Conservation (phyloP, 176 grass and related monocot species). For the Carex pumila region DNA sequence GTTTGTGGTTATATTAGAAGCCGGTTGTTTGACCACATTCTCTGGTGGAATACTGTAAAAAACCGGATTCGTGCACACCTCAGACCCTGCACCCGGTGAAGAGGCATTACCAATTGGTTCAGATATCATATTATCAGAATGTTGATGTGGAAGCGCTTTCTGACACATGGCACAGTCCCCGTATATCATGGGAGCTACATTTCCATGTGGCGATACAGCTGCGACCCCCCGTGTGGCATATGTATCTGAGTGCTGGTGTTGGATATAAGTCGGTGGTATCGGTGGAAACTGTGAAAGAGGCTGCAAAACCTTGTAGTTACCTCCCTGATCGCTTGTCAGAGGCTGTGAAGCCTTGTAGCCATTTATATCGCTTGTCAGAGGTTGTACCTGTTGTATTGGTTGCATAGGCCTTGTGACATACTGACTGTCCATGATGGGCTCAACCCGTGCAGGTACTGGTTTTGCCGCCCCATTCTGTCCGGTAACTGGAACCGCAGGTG, state of each 20-base stretch:
- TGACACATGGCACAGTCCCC: slow-evolving; percentile 74
- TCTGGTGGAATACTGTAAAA: slow-evolving; percentile 53
- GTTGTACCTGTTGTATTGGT: background rate
- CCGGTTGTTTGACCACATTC: slow-evolving; percentile 33
- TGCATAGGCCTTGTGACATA: slow-evolving; percentile 35
- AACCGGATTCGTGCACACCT: slow-evolving; percentile 25
- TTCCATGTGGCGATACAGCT: slow-evolving; percentile 9
- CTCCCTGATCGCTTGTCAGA: slow-evolving; percentile 31
- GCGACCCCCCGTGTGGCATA: slow-evolving; percentile 22
- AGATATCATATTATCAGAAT: slow-evolving; percentile 63
- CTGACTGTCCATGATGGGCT: slow-evolving; percentile 32
- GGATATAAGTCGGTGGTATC: slow-evolving; percentile 41
- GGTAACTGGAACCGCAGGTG: slow-evolving; percentile 18
- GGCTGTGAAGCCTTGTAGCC: slow-evolving; percentile 45
- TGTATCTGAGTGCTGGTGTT: slow-evolving; percentile 35
- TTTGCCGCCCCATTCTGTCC: slow-evolving; percentile 16
- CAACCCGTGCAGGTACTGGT: slow-evolving; percentile 24
- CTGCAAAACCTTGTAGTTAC: slow-evolving; percentile 47
- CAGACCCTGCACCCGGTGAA: background rate
- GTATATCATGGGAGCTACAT: slow-evolving; percentile 26
- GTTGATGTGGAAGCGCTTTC: slow-evolving; percentile 61
- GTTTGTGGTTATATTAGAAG: slow-evolving; percentile 22
- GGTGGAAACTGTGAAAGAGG: slow-evolving; percentile 73
- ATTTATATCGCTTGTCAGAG: background rate
- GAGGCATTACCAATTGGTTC: slow-evolving; percentile 32